Evolutionary conservation across 2,329 filamentous ascomycete species (phyloP).

Genomic region (Chaetomium globosum): DNA sequence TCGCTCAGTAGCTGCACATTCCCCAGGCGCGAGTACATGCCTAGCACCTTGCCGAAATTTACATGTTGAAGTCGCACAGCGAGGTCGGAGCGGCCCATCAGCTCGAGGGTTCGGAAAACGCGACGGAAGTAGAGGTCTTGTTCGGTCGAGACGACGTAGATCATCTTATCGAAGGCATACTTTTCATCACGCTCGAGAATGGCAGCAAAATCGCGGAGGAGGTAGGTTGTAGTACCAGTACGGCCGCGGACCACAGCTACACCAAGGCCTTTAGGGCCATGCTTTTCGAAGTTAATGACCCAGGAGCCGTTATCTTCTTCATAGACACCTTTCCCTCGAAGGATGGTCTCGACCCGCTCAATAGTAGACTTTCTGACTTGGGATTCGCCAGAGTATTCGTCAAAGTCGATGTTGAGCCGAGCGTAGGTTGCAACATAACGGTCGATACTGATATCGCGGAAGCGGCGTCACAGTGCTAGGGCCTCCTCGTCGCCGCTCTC

Average conservation of each 20-base stretch:
- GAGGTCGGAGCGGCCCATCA: conserved; percentile 43
- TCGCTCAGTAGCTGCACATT: conserved; percentile 60
- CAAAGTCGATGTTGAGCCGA: conserved; percentile 63
- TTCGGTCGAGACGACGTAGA: conserved; percentile 46
- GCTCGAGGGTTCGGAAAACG: conserved; percentile 42
- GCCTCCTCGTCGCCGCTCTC: conserved; percentile 61
- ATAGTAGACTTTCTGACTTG: conserved; percentile 57
- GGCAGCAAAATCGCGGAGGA: conserved; percentile 70
- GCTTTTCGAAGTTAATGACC: conserved; percentile 70
- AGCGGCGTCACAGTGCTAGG: conserved; percentile 59
- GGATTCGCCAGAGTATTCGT: conserved; percentile 69
- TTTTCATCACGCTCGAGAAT: conserved; percentile 63
- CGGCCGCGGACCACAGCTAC: conserved; percentile 68
- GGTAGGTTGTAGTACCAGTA: conserved; percentile 65
- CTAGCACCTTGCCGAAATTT: conserved; percentile 54
- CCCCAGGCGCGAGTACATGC: conserved; percentile 47
- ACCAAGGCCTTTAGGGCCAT: conserved; percentile 67
- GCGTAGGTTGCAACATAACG: conserved; percentile 62
- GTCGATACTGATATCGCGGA: conserved; percentile 61
- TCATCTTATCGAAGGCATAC: conserved; percentile 45
- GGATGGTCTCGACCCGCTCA: conserved; percentile 58
- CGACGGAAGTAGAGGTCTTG: conserved; percentile 45
- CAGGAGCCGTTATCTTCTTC: conserved; percentile 67
- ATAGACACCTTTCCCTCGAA: conserved; percentile 62
- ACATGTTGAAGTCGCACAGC: conserved; percentile 42